Conservation (phyloP, 805 yeast genomes). For the Yamadazyma paraphyllophila region DNA sequence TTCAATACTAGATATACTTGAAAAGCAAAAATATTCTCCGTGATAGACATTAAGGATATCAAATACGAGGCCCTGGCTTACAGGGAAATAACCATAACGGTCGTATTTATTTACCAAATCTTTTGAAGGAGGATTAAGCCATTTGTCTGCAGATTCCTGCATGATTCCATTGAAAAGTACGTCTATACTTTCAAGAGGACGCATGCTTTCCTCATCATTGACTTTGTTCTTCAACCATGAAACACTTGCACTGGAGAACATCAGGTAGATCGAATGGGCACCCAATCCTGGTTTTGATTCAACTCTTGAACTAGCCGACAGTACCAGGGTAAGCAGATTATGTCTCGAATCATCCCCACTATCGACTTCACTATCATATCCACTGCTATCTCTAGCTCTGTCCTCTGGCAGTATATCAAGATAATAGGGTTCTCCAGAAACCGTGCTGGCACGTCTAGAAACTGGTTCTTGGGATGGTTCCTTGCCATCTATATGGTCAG, state of each 20-base stretch:
- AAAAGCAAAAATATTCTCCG: constrained; percentile 16
- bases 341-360: neutral
- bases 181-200: constrained; percentile 28
- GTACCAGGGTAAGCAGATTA: neutral
- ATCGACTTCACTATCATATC: neutral
- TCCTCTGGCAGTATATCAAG: neutral
- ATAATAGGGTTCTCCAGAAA: too few species aligned
- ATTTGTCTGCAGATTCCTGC: constrained; percentile 13
- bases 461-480: neutral
- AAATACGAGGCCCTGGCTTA: constrained; percentile 18
- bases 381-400: neutral
- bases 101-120: constrained; percentile 14
- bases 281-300: constrained; percentile 7
- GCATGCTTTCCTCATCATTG: constrained; percentile 18
- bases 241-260: constrained; percentile 30
- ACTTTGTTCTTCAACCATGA: constrained; percentile 26
- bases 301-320: constrained; percentile 19
- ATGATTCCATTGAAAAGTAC: constrained; percentile 18
- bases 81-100: constrained; percentile 15
- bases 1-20: constrained; percentile 14
- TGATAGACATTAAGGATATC: constrained; percentile 26
- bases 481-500: constrained; percentile 16
- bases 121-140: constrained; percentile 12
- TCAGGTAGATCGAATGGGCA: constrained; percentile 26
- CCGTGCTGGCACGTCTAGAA: neutral